Conservation (phyloP, 1,284 basidiomycete species). For the Retiboletus flavoniger region DNA sequence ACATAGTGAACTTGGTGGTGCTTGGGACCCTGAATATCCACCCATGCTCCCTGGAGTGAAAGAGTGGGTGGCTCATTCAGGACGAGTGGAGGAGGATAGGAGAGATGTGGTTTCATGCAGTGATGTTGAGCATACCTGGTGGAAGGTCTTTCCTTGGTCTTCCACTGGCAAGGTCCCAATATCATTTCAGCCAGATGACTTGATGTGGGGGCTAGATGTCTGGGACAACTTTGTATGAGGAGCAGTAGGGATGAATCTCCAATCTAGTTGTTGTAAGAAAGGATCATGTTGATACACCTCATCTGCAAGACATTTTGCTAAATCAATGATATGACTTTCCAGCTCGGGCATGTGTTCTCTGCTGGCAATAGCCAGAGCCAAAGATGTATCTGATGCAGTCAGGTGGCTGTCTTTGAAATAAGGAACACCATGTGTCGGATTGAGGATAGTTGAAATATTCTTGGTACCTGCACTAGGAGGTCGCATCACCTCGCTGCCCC, state of each 20-base stretch:
- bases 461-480: slow-evolving; percentile 40
- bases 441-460: slow-evolving; percentile 45
- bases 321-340: slow-evolving; percentile 33
- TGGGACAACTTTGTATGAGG: background rate
- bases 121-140: slow-evolving; percentile 79
- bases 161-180: slow-evolving; percentile 88
- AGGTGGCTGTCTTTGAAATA: slow-evolving; percentile 42
- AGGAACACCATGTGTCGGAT: slow-evolving; percentile 42
- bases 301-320: slow-evolving; percentile 40
- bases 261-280: slow-evolving; percentile 70
- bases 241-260: slow-evolving; percentile 37
- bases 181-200: slow-evolving; percentile 88
- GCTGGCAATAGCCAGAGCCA: slow-evolving; percentile 44
- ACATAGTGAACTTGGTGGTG: slow-evolving; percentile 34
- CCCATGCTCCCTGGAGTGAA: slow-evolving; percentile 85
- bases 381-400: slow-evolving; percentile 36
- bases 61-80: slow-evolving; percentile 87
- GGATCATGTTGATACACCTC: slow-evolving; percentile 40
- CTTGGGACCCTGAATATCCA: slow-evolving; percentile 85
- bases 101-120: slow-evolving; percentile 80
- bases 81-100: slow-evolving; percentile 85
- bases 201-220: background rate
- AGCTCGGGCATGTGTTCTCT: slow-evolving; percentile 38
- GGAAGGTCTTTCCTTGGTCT: slow-evolving; percentile 64
- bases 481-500: slow-evolving; percentile 38